Base-by-base conservation (phyloP, 1,139 yeast genomes). In the Saccharomyces hybrid region DNA sequence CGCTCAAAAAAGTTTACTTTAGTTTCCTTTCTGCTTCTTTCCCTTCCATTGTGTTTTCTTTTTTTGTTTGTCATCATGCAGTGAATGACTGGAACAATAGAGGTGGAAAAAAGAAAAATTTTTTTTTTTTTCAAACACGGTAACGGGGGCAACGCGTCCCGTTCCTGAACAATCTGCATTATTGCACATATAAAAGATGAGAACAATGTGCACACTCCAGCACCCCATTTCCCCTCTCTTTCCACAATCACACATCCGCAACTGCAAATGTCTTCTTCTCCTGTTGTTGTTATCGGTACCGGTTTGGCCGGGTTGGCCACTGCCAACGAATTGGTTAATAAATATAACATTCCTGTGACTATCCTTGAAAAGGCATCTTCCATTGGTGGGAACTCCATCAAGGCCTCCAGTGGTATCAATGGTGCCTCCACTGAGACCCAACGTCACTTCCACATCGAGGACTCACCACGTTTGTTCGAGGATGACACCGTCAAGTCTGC, bases 271-370 rank as follows among this genome's bases (percentile, higher is more conserved):
- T 26, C 27, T 26, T 9, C 20, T 6, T 38, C 49, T n/a, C 74
- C 75, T 5, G 74, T 86, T 14, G 80, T 87, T 20, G 76, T 87
- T 34, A 86, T 87, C 30, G 95, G 95, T 1, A 86, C 91, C 2
- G 95, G 95, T 0, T 74, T 87, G 50, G 89, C 95, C 3, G 95
- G 95, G 1, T 73, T 87, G 31, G 77, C 87, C n/a, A 84, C 91
- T 2, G 86, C 89, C 0, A 87, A 83, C 65, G 85, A 83, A 62
- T 77, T 85, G 16, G 76, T 83, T 54, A 73, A 77, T 55, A 74
- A 82, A 51, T 57, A 65, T 52, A 64, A 67, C 80, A 83, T 52
- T 74, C 86, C 64, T 72, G 81, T 85, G n/a, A 69, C 84, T 0
- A 64, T 86, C 16, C 63, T 86, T 23, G 91, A 86, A 59, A 85